Base-by-base conservation (phyloP, 1,139 yeast genomes). In the Hansenula anomala region DNA sequence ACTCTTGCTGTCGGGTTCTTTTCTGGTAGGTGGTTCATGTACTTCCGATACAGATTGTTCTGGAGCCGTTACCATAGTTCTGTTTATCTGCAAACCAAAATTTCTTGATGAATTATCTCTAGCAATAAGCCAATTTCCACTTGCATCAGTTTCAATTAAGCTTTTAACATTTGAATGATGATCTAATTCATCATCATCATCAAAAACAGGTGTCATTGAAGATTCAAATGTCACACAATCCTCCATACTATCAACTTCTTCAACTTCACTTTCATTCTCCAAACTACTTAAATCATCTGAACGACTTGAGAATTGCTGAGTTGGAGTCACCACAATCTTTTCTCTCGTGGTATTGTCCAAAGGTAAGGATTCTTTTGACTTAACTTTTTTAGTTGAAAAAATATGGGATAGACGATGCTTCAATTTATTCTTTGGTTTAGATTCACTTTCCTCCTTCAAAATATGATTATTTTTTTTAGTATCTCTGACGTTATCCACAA, bases 181-280 rank as follows among this genome's bases (percentile, higher is more conserved):
- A 14, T 22, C 23, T 1, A 28, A 19, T 20, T 34, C 45, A 17
- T 33, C 29, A 27, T 42, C 43, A 10, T 44, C 49, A 22, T 45
- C 49, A 32, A 48, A 50, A 8, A 52, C 36, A 3, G 54, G 44
- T 3, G 46, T 33, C 56, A 52, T 51, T 7, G 49, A 38, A 4
- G 50, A 46, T 22, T 51, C 56, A 33, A 51, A 52, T 2, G 51
- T 44, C 14, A 32, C 32, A 11, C 36, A 46, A 34, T 50, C 55
- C 11, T 48, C 51, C 24, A 28, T 19, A n/a, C 23, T 27, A n/a
- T 19, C 11, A 6, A 12, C 5, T 17, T 22, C 14, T 9, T 32
- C 34, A 14, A 17, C 11, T 14, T 32, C 36, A 15, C 22, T 18
- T 14, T 28, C 33, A 27, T 4, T 12, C n/a, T 34, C 37, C 13